Conservation (phyloP, 2,329 filamentous ascomycete genomes). For the Bretziella fagacearum region DNA sequence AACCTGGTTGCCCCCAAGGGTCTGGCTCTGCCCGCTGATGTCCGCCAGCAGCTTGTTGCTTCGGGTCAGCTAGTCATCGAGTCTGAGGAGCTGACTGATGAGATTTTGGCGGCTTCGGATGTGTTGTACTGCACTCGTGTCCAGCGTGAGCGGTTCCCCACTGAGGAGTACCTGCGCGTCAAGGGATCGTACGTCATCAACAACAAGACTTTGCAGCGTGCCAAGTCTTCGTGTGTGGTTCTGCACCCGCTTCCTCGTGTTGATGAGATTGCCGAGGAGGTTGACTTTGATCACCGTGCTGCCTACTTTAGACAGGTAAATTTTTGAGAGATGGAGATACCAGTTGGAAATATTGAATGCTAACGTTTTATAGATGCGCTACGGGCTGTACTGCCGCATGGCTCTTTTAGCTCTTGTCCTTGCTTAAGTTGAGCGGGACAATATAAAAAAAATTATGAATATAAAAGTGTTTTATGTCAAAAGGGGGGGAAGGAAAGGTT, state of each 20-base stretch:
- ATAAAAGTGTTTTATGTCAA: neutral
- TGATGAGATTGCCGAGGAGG: constrained; percentile 82
- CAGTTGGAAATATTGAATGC: constrained; percentile 1
- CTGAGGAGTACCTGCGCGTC: constrained; percentile 65
- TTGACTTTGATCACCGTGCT: constrained; percentile 91
- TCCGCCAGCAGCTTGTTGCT: constrained; percentile 52
- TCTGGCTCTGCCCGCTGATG: constrained; percentile 57
- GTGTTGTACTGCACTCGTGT: constrained; percentile 95
- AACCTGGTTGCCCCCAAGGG: constrained; percentile 76
- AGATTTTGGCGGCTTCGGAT: constrained; percentile 72
- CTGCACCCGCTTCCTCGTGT: constrained; percentile 93
- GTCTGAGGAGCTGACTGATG: constrained; percentile 62
- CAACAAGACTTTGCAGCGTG: constrained; percentile 74
- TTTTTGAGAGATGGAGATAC: neutral
- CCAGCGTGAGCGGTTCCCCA: constrained; percentile 90
- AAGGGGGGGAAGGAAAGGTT: neutral
- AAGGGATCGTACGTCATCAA: constrained; percentile 83
- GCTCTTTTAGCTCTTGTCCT: constrained; percentile 87
- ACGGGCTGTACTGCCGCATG: constrained; percentile 96
- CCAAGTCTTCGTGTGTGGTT: constrained; percentile 84
- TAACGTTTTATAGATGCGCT: constrained; percentile 55
- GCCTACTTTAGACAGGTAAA: constrained; percentile 98
- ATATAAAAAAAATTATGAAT: neutral
- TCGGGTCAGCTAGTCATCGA: constrained; percentile 66
- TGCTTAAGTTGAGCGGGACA: constrained; percentile 21